Conservation (phyloP, 768 basidiomycete genomes). For the Mycena maculata region DNA sequence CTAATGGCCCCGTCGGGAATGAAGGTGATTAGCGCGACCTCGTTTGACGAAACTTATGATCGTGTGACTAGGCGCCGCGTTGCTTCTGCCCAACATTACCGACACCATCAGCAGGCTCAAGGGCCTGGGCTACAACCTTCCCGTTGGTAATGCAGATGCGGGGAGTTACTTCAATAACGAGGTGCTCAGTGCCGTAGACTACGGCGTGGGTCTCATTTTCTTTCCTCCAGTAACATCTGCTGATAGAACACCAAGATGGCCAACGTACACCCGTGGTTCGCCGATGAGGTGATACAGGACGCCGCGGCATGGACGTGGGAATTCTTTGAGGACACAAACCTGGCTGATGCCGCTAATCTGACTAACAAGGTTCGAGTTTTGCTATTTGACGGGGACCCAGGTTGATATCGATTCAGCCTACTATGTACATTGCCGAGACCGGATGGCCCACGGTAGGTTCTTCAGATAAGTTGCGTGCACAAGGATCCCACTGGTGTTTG, state of each 20-base stretch:
- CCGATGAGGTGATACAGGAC: conserved; percentile 71
- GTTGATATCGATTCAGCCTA: conserved; percentile 49
- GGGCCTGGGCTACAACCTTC: conserved; percentile 68
- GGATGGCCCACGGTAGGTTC: conserved; percentile 74
- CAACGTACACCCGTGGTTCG: conserved; percentile 96
- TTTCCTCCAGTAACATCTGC: not conserved
- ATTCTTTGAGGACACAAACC: conserved; percentile 80
- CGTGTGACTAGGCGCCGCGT: conserved; percentile 57
- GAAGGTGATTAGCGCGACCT: conserved; percentile 26
- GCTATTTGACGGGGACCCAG: not conserved
- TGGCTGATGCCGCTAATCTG: conserved; percentile 62
- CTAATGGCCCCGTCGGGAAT: conserved; percentile 71
- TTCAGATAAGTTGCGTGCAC: not conserved
- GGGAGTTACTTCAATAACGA: conserved; percentile 85
- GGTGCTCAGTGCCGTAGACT: conserved; percentile 73
- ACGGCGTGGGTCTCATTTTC: conserved; percentile 61
- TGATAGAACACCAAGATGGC: conserved; percentile 65
- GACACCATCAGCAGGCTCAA: conserved; percentile 71
- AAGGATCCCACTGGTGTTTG: conserved; percentile 1
- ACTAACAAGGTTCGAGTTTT: conserved; percentile 58
- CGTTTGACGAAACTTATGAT: not conserved
- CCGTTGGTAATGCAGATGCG: conserved; percentile 88
- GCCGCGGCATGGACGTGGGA: conserved; percentile 85
- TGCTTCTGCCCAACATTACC: conserved; percentile 74
- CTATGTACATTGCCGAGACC: conserved; percentile 95